Evolutionary conservation across 208 protist genomes (phyloP).

Genomic region (Angomonas deanei): DNA sequence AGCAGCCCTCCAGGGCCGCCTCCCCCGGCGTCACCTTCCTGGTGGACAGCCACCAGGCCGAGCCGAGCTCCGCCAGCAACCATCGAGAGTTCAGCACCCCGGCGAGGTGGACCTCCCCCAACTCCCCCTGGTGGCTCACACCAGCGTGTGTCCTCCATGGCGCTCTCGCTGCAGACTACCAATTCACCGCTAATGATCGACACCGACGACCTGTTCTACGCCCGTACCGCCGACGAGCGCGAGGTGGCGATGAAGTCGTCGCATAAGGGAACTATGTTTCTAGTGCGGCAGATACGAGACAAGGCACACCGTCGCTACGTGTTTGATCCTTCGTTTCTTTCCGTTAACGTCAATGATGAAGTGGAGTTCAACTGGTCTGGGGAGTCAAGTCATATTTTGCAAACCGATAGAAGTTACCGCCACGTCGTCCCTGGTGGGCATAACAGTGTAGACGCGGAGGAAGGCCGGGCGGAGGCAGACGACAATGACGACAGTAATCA

Average conservation of each 20-base stretch:
- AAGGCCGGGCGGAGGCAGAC: slow-evolving; percentile 45
- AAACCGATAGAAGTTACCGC: neutral
- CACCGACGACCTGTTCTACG: neutral
- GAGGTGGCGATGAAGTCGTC: neutral
- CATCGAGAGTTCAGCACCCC: slow-evolving; percentile 14
- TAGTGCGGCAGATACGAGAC: neutral
- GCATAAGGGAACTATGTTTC: neutral
- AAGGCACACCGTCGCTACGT: neutral
- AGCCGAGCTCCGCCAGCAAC: too few species aligned
- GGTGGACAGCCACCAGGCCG: too few species aligned
- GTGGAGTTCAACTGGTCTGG: neutral
- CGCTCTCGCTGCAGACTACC: too few species aligned
- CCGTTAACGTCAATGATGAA: neutral
- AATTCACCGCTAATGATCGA: too few species aligned
- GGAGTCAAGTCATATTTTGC: neutral
- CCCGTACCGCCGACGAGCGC: neutral
- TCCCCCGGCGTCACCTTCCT: too few species aligned
- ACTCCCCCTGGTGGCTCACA: too few species aligned
- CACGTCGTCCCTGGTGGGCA: neutral
- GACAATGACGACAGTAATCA: slow-evolving; percentile 29
- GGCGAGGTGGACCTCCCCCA: slow-evolving; percentile 4
- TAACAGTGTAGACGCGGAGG: slow-evolving; percentile 28
- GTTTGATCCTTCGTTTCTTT: neutral
- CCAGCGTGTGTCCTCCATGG: too few species aligned
- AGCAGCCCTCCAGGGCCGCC: too few species aligned